Percentiles rank a stretch among this genome's conserved stretches.
Evolutionary conservation across 140 eudicot species (phyloP).

Genomic region (Bidens hawaiensis): DNA sequence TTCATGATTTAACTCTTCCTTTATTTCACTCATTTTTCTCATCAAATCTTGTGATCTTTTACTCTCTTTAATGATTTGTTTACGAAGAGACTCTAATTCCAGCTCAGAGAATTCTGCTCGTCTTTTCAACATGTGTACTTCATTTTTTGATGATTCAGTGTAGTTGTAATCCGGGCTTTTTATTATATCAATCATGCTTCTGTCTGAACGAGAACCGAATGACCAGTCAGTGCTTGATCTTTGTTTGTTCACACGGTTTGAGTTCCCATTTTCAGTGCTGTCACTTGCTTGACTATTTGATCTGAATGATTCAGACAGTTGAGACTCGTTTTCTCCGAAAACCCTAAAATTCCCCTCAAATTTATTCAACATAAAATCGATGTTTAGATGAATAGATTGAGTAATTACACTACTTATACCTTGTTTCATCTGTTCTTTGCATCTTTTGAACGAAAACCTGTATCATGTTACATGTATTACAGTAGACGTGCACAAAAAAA

Average conservation of each 20-base stretch:
- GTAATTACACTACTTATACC: constrained; percentile 33
- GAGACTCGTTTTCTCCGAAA: constrained; percentile 38
- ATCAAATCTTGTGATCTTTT: constrained; percentile 62
- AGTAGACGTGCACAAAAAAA: too few relatives aligned
- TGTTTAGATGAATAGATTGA: constrained; percentile 4
- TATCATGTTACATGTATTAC: not conserved
- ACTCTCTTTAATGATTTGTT: constrained; percentile 65
- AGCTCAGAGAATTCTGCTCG: constrained; percentile 67
- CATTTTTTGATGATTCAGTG: constrained; percentile 27
- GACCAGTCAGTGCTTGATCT: constrained; percentile 47
- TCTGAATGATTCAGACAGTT: constrained; percentile 21
- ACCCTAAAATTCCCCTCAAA: constrained; percentile 32
- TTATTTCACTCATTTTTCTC: too few relatives aligned
- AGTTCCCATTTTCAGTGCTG: constrained; percentile 30
- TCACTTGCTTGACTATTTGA: constrained; percentile 42
- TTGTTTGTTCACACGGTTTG: constrained; percentile 6
- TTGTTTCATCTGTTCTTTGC: constrained; percentile 52
- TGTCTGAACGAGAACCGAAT: constrained; percentile 53
- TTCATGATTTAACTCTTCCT: too few relatives aligned
- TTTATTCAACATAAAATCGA: not conserved
- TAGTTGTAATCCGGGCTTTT: constrained; percentile 30
- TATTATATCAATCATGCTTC: constrained; percentile 31
- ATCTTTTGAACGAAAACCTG: constrained; percentile 78
- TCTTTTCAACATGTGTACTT: constrained; percentile 48
- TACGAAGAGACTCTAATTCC: constrained; percentile 69